Evolutionary conservation across 148 eudicot species (phyloP), one percentile per base, ranked within the genome.

Genomic region (Rhododendron molle): DNA sequence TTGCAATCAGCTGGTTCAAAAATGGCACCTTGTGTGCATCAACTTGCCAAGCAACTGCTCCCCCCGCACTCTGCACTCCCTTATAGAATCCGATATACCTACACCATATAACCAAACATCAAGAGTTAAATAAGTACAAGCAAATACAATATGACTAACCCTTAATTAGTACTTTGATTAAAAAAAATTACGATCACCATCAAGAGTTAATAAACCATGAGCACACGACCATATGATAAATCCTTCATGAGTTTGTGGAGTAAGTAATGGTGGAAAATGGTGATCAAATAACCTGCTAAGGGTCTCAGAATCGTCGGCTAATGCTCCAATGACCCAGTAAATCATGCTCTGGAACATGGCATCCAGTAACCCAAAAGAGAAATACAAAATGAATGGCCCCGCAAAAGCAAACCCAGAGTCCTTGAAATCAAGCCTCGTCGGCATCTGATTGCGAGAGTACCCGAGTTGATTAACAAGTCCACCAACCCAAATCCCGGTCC

Each of bases 341-440:
- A 97, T 93, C 98, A 95, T 88, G 88, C 98, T 94, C 91, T 97
- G 99, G 86, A 94, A 95, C 95, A 97, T 97, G 71, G 98, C 96
- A 91, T 95, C 99, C 16, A 95, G 87, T 89, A 97, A 86, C 1
- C 99, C 99, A 83, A 90, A 97, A 82, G 92, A 85, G 76, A 95
- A 97, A 82, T 97, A 97, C 91, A 97, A 82, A 69, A 95, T 83
- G 62, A 97, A 94, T 3, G 99, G 99, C 49, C 98, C 99, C n/a
- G 91, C 98, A 83, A 85, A 97, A 76, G 88, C 89, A 47, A 84
- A 44, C 32, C 96, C 95, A 36, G 98, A 94, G 69, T 94, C 93
- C 92, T 94, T 94, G 86, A 97, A 97, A 87, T 97, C 99, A 20
- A 97, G 85, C 84, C 82, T 89, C 10, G 82, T 47, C 0, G 90